Base-by-base conservation (phyloP, 1,284 basidiomycete genomes). In the Singerocomus inundabilis region DNA sequence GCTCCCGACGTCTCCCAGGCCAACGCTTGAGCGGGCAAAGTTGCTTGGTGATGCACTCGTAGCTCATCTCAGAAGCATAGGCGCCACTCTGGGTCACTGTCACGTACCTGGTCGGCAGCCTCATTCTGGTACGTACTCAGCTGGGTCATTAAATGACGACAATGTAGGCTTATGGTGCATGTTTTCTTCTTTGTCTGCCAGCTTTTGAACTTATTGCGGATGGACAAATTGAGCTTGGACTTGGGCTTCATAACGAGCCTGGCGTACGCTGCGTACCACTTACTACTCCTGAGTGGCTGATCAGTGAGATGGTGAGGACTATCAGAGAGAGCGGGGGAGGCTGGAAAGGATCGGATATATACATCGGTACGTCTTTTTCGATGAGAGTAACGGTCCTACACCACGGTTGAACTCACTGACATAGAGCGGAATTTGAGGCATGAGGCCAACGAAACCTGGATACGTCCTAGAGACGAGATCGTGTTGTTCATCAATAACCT, bases 211-310 rank as follows among this genome's bases (percentile, higher is more conserved):
- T 44, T 3, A 55, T 64, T 18, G 38, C 24, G 3, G 32, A 49
- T 6, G 48, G 48, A n/a, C 45, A 53, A 18, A 51, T 62, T 12
- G 80, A 81, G 58, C 64, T 82, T 29, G 79, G 80, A 2, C 66
- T 81, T 48, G 81, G 81, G 11, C 68, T 82, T 46, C 79, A 82
- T 63, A 82, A 81, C 55, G 81, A 82, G 56, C 73, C 77, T 24
- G 80, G 80, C n/a, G 77, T 75, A 33, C 61, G 63, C 56, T 69
- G 68, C 37, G 67, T 71, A 37, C 49, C 66, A 39, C 57, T 74
- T 37, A 56, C 54, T 8, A 60, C 57, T 10, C 57, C 71, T 8
- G 57, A 58, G 29, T 56, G 56, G 39, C 51, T 77, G 13, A 52
- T 73, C n/a, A 56, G 55, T 32, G 70, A 71, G 46, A 79, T 76